Base-by-base conservation (phyloP, 2,329 filamentous ascomycete genomes). In the Fusarium fujikuroi region DNA sequence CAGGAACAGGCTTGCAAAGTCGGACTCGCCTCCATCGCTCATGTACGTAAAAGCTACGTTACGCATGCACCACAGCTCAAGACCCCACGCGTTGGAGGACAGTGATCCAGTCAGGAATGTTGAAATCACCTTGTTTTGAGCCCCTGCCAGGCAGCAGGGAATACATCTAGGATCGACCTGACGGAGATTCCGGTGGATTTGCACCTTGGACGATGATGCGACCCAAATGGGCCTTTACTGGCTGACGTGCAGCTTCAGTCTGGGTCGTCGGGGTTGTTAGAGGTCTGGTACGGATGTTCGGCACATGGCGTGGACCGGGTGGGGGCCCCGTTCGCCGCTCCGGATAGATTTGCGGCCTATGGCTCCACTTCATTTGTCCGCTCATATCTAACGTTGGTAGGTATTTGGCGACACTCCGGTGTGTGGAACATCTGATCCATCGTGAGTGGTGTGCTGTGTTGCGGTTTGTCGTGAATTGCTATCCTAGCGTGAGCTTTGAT, bases 241-340 rank as follows among this genome's bases (percentile, higher is more conserved):
- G 66, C 60, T 66, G 59, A 70, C 56, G 47, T 65, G 63, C 70
- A 73, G 53, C 40, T 60, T 32, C 43, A 63, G 50, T 70, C 63
- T 76, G 73, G 61, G 73, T 65, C 61, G 70, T 74, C 75, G 71
- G 70, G 53, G 65, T 63, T 65, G 54, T 75, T 57, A 72, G 53
- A 66, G 67, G 69, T 52, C 52, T 67, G 52, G 36, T 57, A 63
- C 76, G 76, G 75, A 74, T 68, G 65, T 77, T 70, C 76, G 76
- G 76, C 76, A 77, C 75, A 64, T 76, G 74, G 75, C 70, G 75
- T 74, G 62, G 56, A 60, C 63, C 30, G 75, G 60, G 74, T 73
- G 66, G 64, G 57, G 60, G 53, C 42, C 42, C 50, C 46, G 69
- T 68, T 65, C 66, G 75, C 74, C 66, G 72, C 70, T 69, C 70